A percentile compares a stretch with the other conserved stretches of the same genome.
Evolutionary conservation across 257 asterid species (phyloP).

Genomic region (Avicennia marina): DNA sequence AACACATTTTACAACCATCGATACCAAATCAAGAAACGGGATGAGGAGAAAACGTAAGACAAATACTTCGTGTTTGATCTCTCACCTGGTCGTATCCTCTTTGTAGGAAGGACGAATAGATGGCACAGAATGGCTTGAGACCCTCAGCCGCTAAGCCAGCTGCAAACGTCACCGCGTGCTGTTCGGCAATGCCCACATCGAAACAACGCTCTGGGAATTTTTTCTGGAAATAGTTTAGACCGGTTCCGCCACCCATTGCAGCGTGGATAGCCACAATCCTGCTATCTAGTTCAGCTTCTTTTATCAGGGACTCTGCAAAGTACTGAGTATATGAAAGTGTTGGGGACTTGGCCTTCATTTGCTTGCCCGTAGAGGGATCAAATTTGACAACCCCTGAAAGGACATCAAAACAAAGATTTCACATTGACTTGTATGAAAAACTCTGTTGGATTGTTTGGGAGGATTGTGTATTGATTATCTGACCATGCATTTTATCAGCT

Average conservation of each 20-base stretch:
- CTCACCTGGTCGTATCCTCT: slow-evolving; percentile 75
- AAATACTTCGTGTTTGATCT: background rate
- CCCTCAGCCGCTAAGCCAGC: slow-evolving; percentile 85
- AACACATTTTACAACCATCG: background rate
- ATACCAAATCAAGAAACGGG: background rate
- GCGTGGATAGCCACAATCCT: slow-evolving; percentile 72
- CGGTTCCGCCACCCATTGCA: slow-evolving; percentile 96
- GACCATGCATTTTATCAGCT: slow-evolving; percentile 80
- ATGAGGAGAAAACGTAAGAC: too few species aligned
- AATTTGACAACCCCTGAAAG: slow-evolving; percentile 70
- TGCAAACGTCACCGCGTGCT: slow-evolving; percentile 81
- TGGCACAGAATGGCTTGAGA: slow-evolving; percentile 79
- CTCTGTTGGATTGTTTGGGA: background rate
- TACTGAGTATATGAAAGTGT: slow-evolving; percentile 74
- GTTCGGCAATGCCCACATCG: slow-evolving; percentile 85
- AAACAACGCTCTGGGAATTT: slow-evolving; percentile 65
- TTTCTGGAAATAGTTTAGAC: slow-evolving; percentile 71
- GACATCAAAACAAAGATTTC: background rate
- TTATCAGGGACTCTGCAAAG: slow-evolving; percentile 69
- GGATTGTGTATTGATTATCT: background rate
- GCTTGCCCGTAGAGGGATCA: slow-evolving; percentile 76
- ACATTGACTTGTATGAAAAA: background rate
- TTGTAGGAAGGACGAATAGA: slow-evolving; percentile 69
- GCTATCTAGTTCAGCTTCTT: slow-evolving; percentile 64
- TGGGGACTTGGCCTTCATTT: slow-evolving; percentile 42